Conservation (phyloP, 1,139 yeast genomes). For the Nakaseomyces kungkrabaensis region DNA sequence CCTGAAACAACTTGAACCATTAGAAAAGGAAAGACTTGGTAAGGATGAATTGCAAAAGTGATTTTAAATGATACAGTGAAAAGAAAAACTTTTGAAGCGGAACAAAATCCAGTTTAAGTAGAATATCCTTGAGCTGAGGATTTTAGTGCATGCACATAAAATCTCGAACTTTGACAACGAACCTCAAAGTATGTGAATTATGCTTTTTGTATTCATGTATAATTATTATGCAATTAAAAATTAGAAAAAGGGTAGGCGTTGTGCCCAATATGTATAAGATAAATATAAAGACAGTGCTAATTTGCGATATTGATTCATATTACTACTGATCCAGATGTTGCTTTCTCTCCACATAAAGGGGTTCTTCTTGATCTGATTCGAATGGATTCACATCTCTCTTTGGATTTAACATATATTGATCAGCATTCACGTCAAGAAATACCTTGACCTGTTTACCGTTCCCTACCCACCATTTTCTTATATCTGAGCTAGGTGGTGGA, state of each 20-base stretch:
- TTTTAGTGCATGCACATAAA: neutral
- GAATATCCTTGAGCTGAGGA: neutral
- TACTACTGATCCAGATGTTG: neutral
- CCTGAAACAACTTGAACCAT: constrained; percentile 12
- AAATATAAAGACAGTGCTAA: neutral
- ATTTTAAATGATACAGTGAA: neutral
- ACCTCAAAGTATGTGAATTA: neutral
- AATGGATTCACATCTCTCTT: constrained; percentile 64
- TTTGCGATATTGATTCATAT: no score
- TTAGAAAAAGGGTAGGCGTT: no score
- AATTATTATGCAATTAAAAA: no score
- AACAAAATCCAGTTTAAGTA: neutral
- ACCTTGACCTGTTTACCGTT: constrained; percentile 71
- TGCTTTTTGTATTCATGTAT: neutral
- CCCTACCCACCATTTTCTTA: constrained; percentile 84
- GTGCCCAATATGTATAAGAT: no score
- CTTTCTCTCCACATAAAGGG: constrained; percentile 30
- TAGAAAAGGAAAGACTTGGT: constrained; percentile 4
- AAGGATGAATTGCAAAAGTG: constrained; percentile 1
- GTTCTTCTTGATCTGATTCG: constrained; percentile 31
- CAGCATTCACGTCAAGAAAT: constrained; percentile 28
- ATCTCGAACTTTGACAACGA: no score
- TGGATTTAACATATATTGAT: constrained; percentile 52
- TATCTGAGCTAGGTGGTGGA: constrained; percentile 86
- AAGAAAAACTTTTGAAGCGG: neutral